Evolutionary conservation across 73 alveolate species (phyloP).

Genomic region (Durusdinium trenchii): DNA sequence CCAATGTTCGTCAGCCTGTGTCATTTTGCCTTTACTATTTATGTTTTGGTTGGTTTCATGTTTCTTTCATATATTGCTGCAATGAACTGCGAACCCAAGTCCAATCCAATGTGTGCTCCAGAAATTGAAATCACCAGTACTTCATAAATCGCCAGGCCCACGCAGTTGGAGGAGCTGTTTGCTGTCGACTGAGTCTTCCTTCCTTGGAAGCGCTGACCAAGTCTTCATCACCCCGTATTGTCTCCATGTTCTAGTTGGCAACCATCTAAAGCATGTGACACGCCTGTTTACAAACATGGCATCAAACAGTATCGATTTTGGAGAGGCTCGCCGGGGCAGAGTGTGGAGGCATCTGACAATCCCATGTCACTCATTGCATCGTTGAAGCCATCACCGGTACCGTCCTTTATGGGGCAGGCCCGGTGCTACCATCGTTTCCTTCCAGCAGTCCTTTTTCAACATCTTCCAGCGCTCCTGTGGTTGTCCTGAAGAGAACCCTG

Average conservation of each 20-base stretch:
- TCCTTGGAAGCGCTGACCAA: conserved; percentile 14
- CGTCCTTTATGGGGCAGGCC: neutral
- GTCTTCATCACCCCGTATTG: no score
- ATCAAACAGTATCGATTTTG: neutral
- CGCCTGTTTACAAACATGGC: neutral
- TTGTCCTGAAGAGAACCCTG: conserved; percentile 54
- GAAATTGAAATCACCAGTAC: neutral
- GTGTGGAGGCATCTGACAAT: conserved; percentile 61
- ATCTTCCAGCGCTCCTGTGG: conserved; percentile 29
- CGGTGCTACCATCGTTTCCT: neutral
- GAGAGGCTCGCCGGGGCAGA: conserved; percentile 64
- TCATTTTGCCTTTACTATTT: no score
- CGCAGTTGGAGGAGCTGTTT: conserved; percentile 87
- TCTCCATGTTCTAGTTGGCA: neutral
- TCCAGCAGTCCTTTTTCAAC: neutral
- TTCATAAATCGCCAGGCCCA: neutral
- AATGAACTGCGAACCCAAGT: neutral
- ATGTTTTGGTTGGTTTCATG: no score
- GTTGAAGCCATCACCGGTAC: conserved; percentile 58
- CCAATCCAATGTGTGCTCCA: neutral
- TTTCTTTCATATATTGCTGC: no score
- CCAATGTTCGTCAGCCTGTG: neutral
- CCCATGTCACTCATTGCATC: conserved; percentile 94
- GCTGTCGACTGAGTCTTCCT: conserved; percentile 83
- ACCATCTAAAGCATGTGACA: neutral